Percentiles rank a stretch among this genome's conserved stretches.
Conservation (phyloP, 2,329 filamentous ascomycete species). For the Botrytis aclada region DNA sequence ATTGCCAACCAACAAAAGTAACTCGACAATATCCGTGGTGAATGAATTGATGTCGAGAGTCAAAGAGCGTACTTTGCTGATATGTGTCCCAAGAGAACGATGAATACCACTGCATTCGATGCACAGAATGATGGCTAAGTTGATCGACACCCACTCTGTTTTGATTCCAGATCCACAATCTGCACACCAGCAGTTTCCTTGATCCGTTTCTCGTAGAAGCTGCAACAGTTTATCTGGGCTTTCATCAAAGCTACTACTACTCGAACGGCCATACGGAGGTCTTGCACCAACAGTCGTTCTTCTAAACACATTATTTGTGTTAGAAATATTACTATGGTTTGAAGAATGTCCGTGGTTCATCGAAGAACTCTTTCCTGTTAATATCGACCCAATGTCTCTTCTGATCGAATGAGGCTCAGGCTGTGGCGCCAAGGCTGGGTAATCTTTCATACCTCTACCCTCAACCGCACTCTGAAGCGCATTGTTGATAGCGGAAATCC, state of each 20-base stretch:
- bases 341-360: conserved; percentile 47
- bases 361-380: conserved; percentile 87
- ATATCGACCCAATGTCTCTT: conserved; percentile 85
- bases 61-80: conserved; percentile 93
- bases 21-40: conserved; percentile 92
- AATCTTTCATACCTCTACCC: conserved; percentile 61
- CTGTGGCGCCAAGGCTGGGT: conserved; percentile 41
- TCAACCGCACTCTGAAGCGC: conserved; percentile 95
- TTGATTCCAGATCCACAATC: conserved; percentile 90
- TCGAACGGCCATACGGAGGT: conserved; percentile 66
- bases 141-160: conserved; percentile 99
- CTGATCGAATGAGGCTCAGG: conserved; percentile 55
- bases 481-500: conserved; percentile 96
- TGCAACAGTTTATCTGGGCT: conserved; percentile 83
- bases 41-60: conserved; percentile 96
- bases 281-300: conserved; percentile 90
- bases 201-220: conserved; percentile 81
- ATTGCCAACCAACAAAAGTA: conserved; percentile 88
- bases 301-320: conserved; percentile 63
- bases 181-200: conserved; percentile 90
- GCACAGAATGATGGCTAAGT: conserved; percentile 91
- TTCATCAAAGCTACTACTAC: conserved; percentile 73
- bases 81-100: conserved; percentile 91
- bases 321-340: conserved; percentile 41
- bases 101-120: conserved; percentile 99